These are phyloP conservation scores for Haberlea rhodopensis DNA, from an alignment of 257 asterid genomes.

Conservation along the genomic window DNA sequence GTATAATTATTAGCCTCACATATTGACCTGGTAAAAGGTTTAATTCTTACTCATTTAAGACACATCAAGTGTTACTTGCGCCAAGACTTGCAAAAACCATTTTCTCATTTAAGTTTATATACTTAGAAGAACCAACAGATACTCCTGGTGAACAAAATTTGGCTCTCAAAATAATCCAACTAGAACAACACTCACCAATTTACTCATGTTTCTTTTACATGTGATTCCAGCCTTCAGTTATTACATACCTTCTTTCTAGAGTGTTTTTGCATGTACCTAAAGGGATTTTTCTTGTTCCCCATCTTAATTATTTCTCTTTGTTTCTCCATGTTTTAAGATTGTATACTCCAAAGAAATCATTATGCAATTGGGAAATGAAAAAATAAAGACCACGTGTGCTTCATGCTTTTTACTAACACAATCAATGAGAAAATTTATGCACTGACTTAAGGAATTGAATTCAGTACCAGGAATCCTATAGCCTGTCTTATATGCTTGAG, in stretches of 20 bases:
- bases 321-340: neutral
- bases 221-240: conserved; percentile 3
- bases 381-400: neutral
- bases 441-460: conserved; percentile 21
- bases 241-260: neutral
- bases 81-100: neutral
- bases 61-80: neutral
- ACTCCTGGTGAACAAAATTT: neutral
- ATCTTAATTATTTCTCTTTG: neutral
- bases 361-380: neutral
- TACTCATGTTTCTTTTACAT: neutral
- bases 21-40: conserved; percentile 2
- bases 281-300: neutral
- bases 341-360: neutral
- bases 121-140: neutral
- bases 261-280: neutral
- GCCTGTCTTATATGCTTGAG: conserved; percentile 98
- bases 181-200: neutral
- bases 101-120: neutral
- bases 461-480: conserved; percentile 92
- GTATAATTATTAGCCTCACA: neutral
- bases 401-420: conserved; percentile 8
- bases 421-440: conserved; percentile 3
- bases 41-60: neutral
- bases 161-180: neutral